Percentiles rank a stretch among this genome's conserved stretches.
phyloP scores from a whole-genome alignment of 2,329 filamentous ascomycete species.

The Alternaria tenuissima region DNA sequence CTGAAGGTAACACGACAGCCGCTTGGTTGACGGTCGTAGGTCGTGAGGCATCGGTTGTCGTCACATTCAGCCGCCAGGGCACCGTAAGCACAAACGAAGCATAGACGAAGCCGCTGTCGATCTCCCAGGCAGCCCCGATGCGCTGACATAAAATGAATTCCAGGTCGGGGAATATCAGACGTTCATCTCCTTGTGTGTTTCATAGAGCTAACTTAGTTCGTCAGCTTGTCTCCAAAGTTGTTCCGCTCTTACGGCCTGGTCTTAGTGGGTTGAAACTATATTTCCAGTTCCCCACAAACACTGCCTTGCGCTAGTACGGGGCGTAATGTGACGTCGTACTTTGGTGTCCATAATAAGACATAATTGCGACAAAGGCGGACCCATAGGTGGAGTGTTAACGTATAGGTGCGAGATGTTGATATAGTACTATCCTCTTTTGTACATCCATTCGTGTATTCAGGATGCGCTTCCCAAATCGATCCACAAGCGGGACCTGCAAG shows the following conservation, averaged over 20 bases:
- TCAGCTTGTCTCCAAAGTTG: background rate
- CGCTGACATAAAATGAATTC: background rate
- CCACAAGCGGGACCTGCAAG: background rate
- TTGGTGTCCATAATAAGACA: background rate
- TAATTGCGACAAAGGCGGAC: background rate
- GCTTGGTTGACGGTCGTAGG: background rate
- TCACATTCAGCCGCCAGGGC: background rate
- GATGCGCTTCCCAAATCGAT: background rate
- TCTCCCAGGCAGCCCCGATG: background rate
- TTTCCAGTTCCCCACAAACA: background rate
- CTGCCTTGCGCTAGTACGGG: background rate
- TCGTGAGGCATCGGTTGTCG: background rate
- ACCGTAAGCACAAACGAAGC: background rate
- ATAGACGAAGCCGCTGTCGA: background rate
- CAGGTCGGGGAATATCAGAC: background rate
- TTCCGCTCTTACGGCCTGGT: background rate
- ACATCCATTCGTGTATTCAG: background rate
- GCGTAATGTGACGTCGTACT: background rate
- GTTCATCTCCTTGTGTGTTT: background rate
- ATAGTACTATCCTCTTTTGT: background rate
- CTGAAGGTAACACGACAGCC: background rate
- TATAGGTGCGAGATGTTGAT: background rate
- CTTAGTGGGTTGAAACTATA: background rate
- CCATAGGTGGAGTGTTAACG: background rate
- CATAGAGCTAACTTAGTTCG: background rate